A percentile compares a stretch with the other conserved stretches of the same genome.
Evolutionary conservation across 2,329 filamentous ascomycete species (phyloP).

Genomic region (Diplodia seriata): DNA sequence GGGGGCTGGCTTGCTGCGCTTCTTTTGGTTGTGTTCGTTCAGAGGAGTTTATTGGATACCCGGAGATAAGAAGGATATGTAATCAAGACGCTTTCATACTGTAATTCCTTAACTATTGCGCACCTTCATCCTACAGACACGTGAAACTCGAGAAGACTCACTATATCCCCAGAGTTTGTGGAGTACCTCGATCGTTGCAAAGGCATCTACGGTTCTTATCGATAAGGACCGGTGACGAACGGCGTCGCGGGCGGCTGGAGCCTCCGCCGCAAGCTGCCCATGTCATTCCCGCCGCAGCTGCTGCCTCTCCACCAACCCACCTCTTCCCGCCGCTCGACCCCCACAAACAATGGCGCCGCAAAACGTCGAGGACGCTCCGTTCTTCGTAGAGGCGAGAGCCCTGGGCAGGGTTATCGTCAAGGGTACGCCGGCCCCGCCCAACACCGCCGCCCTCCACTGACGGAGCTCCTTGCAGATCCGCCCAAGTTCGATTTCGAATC

Average conservation of each 20-base stretch:
- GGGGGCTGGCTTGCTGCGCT: not conserved
- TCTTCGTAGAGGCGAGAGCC: conserved; percentile 43
- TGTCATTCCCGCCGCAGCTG: conserved; percentile 12
- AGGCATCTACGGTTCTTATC: not conserved
- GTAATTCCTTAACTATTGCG: too few species aligned
- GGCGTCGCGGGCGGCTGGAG: conserved; percentile 6
- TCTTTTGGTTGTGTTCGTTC: not conserved
- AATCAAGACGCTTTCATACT: not conserved
- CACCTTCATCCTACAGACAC: too few species aligned
- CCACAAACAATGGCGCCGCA: conserved; percentile 41
- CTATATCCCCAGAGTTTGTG: too few species aligned
- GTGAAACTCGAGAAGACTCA: too few species aligned
- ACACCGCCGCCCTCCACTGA: conserved; percentile 1
- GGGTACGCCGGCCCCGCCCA: conserved; percentile 37
- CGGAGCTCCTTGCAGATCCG: conserved; percentile 59
- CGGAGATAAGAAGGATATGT: not conserved
- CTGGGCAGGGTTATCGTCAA: conserved; percentile 44
- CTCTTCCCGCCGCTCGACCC: not conserved
- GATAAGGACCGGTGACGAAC: not conserved
- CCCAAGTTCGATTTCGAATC: conserved; percentile 92
- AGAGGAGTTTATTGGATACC: not conserved
- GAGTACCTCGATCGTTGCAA: not conserved
- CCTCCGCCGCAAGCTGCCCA: conserved; percentile 19
- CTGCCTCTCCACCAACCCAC: conserved; percentile 20
- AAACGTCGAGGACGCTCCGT: conserved; percentile 46